These are phyloP conservation scores for Clitopilus hobsonii DNA, from an alignment of 768 basidiomycete genomes.

Conservation along the genomic window DNA sequence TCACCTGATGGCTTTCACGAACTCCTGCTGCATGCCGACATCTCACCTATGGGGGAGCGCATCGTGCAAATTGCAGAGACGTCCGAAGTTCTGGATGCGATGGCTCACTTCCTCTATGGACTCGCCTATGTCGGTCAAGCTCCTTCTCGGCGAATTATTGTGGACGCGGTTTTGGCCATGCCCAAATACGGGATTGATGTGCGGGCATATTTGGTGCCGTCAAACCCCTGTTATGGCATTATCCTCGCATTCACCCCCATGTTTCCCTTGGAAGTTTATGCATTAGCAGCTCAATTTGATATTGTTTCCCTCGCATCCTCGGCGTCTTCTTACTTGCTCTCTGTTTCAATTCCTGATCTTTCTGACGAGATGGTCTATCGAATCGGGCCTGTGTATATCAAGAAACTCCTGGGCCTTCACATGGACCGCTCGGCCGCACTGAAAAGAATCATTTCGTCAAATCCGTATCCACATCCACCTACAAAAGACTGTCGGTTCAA, in stretches of 20 bases:
- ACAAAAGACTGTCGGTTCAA: constrained; percentile 22
- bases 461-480: constrained; percentile 24
- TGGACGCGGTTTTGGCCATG: constrained; percentile 35
- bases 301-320: constrained; percentile 32
- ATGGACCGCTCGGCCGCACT: constrained; percentile 15
- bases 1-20: constrained; percentile 12
- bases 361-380: constrained; percentile 18
- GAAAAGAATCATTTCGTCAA: constrained; percentile 21
- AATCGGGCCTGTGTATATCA: constrained; percentile 23
- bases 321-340: constrained; percentile 23
- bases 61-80: constrained; percentile 33
- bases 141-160: constrained; percentile 28
- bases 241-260: constrained; percentile 23
- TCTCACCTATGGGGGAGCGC: background rate
- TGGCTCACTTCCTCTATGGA: constrained; percentile 49
- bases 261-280: constrained; percentile 31
- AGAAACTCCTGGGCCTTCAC: constrained; percentile 22
- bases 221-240: constrained; percentile 21
- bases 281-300: constrained; percentile 29
- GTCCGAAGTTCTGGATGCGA: constrained; percentile 42
- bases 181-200: constrained; percentile 15
- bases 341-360: constrained; percentile 16
- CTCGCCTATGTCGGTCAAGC: constrained; percentile 44
- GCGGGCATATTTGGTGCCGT: constrained; percentile 15
- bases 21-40: background rate